Percentiles rank a stretch among this genome's conserved stretches.
These are phyloP conservation scores for Phragmites australis DNA, from an alignment of 176 grass and related monocot genomes.

Conservation along the genomic window DNA sequence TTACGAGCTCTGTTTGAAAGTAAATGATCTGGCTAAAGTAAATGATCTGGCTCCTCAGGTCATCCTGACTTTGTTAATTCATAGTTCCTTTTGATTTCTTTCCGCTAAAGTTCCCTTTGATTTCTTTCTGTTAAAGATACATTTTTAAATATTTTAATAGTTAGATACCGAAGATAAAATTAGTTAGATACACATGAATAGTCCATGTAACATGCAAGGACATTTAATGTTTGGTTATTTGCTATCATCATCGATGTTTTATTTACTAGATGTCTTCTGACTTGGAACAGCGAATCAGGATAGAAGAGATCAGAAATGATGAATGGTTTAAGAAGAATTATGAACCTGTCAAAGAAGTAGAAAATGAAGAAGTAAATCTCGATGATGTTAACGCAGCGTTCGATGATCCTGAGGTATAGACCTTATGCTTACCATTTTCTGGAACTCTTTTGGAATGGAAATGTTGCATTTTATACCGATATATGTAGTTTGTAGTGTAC, in stretches of 20 bases:
- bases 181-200: neutral
- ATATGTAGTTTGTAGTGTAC: neutral
- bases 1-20: neutral
- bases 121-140: constrained; percentile 21
- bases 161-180: no score
- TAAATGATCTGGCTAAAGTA: constrained; percentile 22
- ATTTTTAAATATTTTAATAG: neutral
- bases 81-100: constrained; percentile 13
- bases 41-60: neutral
- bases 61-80: constrained; percentile 11
- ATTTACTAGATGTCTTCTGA: constrained; percentile 29
- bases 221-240: constrained; percentile 9
- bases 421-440: neutral
- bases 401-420: constrained; percentile 76
- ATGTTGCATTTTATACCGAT: neutral
- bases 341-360: constrained; percentile 64
- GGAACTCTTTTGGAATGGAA: constrained; percentile 17
- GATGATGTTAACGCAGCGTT: constrained; percentile 90
- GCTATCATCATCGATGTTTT: constrained; percentile 31
- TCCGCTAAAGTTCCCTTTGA: neutral
- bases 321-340: constrained; percentile 96
- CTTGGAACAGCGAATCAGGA: constrained; percentile 78
- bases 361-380: constrained; percentile 87
- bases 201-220: neutral
- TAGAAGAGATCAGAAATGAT: constrained; percentile 90